phyloP scores from a whole-genome alignment of 805 yeast species.

The Saccharomycopsis babjevae region DNA sequence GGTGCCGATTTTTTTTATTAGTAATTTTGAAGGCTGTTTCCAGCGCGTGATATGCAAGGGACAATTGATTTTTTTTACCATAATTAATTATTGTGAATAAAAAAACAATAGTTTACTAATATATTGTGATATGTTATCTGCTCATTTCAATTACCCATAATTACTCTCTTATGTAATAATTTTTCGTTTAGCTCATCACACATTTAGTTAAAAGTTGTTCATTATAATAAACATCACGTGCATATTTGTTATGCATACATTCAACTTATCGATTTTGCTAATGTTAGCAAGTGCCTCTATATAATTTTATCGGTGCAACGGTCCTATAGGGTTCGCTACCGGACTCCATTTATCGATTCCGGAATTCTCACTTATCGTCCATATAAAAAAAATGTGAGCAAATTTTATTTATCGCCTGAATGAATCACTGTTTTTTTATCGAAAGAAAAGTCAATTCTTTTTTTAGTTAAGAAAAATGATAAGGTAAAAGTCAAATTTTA shows the following conservation, averaged over 20 bases:
- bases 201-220: no score
- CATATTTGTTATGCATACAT: neutral
- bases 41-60: no score
- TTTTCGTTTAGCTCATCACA: no score
- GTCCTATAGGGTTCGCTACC: neutral
- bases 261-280: neutral
- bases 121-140: no score
- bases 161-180: no score
- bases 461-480: neutral
- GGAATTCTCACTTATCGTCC: neutral
- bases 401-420: neutral
- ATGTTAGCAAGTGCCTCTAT: neutral
- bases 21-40: no score
- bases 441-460: neutral
- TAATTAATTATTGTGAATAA: no score
- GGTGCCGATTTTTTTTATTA: no score
- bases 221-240: neutral
- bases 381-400: neutral
- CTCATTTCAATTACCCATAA: no score
- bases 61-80: no score
- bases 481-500: neutral
- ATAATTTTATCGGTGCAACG: neutral
- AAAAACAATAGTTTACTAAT: no score
- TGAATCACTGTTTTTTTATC: neutral
- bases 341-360: neutral